Percentiles rank a stretch among this genome's conserved stretches.
Conservation (phyloP, 306 rosid genomes). For the Castanea mollissima region DNA sequence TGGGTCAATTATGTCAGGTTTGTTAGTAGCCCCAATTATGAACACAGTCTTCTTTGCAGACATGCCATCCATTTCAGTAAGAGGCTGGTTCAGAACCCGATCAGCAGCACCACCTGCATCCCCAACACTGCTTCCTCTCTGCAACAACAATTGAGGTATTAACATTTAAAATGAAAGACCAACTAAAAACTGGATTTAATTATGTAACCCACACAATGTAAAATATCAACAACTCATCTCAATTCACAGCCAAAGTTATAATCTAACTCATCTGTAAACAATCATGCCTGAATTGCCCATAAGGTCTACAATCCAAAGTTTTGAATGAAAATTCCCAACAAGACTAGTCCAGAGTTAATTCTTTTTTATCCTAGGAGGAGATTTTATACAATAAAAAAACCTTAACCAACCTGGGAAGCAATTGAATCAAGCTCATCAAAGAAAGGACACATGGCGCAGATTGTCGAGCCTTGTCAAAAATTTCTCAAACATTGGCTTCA, state of each 20-base stretch:
- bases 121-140: slow-evolving; percentile 53
- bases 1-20: slow-evolving; percentile 58
- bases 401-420: slow-evolving; percentile 44
- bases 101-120: slow-evolving; percentile 64
- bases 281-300: not conserved
- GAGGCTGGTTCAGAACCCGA: slow-evolving; percentile 52
- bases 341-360: not conserved
- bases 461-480: slow-evolving; percentile 55
- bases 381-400: not conserved
- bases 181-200: not conserved
- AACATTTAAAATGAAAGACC: not conserved
- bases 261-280: not conserved
- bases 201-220: not conserved
- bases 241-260: not conserved
- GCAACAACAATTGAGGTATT: slow-evolving; percentile 16
- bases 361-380: not conserved
- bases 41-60: slow-evolving; percentile 54
- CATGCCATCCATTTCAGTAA: slow-evolving; percentile 65
- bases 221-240: not conserved
- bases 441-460: slow-evolving; percentile 64
- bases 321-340: not conserved
- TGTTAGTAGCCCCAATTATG: slow-evolving; percentile 61
- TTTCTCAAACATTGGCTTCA: slow-evolving; percentile 64
- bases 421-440: slow-evolving; percentile 64
- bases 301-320: not conserved